Conservation (phyloP, 2,329 filamentous ascomycete species). For the Fusarium hainanense region DNA sequence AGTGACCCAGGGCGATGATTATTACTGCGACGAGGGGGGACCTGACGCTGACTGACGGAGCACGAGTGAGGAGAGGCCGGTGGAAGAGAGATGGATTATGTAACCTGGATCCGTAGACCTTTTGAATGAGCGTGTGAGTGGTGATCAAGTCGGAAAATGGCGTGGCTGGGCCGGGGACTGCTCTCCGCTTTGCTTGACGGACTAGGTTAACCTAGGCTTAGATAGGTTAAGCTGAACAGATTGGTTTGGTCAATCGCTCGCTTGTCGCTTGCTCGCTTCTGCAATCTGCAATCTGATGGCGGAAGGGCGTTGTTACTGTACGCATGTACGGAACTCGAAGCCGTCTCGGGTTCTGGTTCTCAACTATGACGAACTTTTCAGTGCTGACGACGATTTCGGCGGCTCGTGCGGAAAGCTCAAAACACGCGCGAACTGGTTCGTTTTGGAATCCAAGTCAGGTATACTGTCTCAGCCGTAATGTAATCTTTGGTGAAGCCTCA, state of each 20-base stretch:
- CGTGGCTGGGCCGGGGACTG: slow-evolving; percentile 45
- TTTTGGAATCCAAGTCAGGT: slow-evolving; percentile 4
- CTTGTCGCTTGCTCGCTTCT: slow-evolving; percentile 31
- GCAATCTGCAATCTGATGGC: slow-evolving; percentile 12
- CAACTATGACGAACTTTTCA: slow-evolving; percentile 16
- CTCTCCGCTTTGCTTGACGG: slow-evolving; percentile 27
- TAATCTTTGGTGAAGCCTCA: slow-evolving; percentile 25
- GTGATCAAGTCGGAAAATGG: slow-evolving; percentile 45
- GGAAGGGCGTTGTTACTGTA: slow-evolving; percentile 22
- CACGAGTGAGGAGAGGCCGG: slow-evolving; percentile 37
- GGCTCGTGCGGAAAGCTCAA: slow-evolving; percentile 10
- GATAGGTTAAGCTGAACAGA: background rate
- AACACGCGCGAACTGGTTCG: background rate
- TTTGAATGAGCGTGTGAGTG: slow-evolving; percentile 34
- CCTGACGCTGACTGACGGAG: slow-evolving; percentile 45
- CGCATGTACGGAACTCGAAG: slow-evolving; percentile 26
- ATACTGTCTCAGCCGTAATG: slow-evolving; percentile 11
- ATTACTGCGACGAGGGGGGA: slow-evolving; percentile 46
- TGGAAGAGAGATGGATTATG: slow-evolving; percentile 45
- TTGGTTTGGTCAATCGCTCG: slow-evolving; percentile 17
- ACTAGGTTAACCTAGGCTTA: slow-evolving; percentile 18
- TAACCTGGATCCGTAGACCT: slow-evolving; percentile 40
- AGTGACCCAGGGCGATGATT: slow-evolving; percentile 44
- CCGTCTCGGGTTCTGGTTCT: slow-evolving; percentile 9
- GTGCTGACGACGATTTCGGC: slow-evolving; percentile 16